These are phyloP conservation scores for Malus orientalis DNA, from an alignment of 306 rosid species.

Conservation along the genomic window DNA sequence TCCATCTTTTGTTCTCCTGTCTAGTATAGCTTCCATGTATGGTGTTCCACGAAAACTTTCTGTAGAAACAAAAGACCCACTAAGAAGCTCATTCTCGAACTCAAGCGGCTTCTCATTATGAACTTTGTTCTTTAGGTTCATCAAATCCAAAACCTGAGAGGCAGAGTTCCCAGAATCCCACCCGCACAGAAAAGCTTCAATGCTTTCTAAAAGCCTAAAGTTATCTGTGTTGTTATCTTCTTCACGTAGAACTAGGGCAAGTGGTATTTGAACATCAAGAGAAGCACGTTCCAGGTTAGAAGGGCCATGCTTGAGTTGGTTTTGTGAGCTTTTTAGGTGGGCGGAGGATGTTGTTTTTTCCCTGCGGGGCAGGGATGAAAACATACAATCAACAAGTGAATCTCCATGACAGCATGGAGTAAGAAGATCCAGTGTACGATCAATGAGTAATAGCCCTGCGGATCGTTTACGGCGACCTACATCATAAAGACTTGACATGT, in stretches of 20 bases:
- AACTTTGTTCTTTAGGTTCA: conserved; percentile 46
- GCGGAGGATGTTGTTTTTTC: conserved; percentile 34
- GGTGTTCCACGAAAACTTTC: conserved; percentile 77
- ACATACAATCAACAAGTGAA: conserved; percentile 77
- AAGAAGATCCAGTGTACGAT: conserved; percentile 93
- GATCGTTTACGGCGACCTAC: conserved; percentile 86
- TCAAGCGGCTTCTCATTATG: conserved; percentile 25
- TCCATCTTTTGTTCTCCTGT: conserved; percentile 83
- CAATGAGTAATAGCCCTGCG: conserved; percentile 73
- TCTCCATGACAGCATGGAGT: conserved; percentile 94
- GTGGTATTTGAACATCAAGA: conserved; percentile 78
- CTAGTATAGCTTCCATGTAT: conserved; percentile 73
- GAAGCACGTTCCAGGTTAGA: conserved; percentile 53
- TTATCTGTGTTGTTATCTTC: conserved; percentile 41
- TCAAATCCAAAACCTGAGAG: conserved; percentile 46
- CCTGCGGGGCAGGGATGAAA: conserved; percentile 64
- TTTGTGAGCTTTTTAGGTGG: conserved; percentile 48
- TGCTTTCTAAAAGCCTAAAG: conserved; percentile 48
- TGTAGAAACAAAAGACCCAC: conserved; percentile 62
- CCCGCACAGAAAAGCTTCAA: conserved; percentile 70
- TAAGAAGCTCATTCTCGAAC: conserved; percentile 38
- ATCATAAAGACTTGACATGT: conserved; percentile 94
- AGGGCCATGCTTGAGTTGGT: conserved; percentile 43
- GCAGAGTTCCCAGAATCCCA: conserved; percentile 59
- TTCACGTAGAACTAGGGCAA: conserved; percentile 47